Percentiles rank a stretch among this genome's conserved stretches.
Conservation (phyloP, 2,329 filamentous ascomycete species). For the Paraphaeosphaeria sporulosa region DNA sequence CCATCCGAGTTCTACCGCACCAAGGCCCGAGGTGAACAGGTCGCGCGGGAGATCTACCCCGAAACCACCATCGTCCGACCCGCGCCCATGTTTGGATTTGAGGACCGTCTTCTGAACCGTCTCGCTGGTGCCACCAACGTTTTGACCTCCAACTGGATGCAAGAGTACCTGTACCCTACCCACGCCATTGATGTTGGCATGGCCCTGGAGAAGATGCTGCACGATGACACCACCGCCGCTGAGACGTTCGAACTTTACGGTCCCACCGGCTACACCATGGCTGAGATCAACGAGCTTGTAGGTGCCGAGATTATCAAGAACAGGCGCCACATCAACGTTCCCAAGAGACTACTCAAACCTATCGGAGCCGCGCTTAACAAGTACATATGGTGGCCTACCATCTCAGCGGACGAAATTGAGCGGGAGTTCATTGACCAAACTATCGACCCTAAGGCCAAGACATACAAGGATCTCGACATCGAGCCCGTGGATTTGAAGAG, state of each 20-base stretch:
- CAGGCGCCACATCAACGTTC: slow-evolving; percentile 89
- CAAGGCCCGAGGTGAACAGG: slow-evolving; percentile 85
- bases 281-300: slow-evolving; percentile 84
- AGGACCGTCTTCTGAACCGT: slow-evolving; percentile 88
- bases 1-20: slow-evolving; percentile 88
- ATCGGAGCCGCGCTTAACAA: slow-evolving; percentile 78
- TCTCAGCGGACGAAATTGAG: slow-evolving; percentile 86
- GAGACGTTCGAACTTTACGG: slow-evolving; percentile 96
- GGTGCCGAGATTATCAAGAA: slow-evolving; percentile 92
- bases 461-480: slow-evolving; percentile 91
- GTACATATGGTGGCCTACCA: slow-evolving; percentile 85
- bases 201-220: slow-evolving; percentile 87
- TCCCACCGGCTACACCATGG: slow-evolving; percentile 88
- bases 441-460: slow-evolving; percentile 91
- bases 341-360: slow-evolving; percentile 80
- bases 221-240: slow-evolving; percentile 87
- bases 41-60: slow-evolving; percentile 88
- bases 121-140: slow-evolving; percentile 82
- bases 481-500: slow-evolving; percentile 85
- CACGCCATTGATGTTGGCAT: slow-evolving; percentile 91
- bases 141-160: slow-evolving; percentile 91
- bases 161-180: slow-evolving; percentile 88
- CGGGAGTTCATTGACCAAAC: slow-evolving; percentile 91
- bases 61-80: slow-evolving; percentile 97
- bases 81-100: slow-evolving; percentile 91